A percentile compares a stretch with the other conserved stretches of the same genome.
These are phyloP conservation scores for Iberis amara DNA, from an alignment of 441 rosid species.

Conservation along the genomic window DNA sequence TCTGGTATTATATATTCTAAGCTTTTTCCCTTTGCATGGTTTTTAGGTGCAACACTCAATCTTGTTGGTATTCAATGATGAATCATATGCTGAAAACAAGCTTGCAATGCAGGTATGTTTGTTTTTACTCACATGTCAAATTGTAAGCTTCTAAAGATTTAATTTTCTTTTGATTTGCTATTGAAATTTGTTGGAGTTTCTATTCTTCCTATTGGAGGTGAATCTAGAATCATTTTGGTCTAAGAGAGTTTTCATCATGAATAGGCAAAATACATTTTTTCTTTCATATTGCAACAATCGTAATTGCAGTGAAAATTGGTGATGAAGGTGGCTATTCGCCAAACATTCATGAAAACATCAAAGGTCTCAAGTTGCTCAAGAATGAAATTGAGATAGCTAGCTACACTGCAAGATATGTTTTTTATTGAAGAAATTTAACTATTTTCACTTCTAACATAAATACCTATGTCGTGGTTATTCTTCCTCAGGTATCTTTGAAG, in stretches of 20 bases:
- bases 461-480: not conserved
- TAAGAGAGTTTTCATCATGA: not conserved
- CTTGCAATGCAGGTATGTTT: conserved; percentile 77
- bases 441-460: not conserved
- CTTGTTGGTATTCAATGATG: no score
- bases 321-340: conserved; percentile 93
- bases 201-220: conserved; percentile 88
- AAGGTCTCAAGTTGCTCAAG: no score
- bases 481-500: conserved; percentile 72
- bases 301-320: conserved; percentile 85
- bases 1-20: no score
- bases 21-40: no score
- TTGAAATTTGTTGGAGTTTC: conserved; percentile 58
- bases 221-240: not conserved
- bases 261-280: no score
- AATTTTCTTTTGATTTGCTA: not conserved
- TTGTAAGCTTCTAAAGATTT: conserved; percentile 7
- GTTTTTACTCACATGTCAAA: not conserved
- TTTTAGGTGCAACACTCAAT: no score
- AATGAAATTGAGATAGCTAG: conserved; percentile 89
- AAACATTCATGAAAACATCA: no score
- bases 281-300: conserved; percentile 36
- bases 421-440: not conserved
- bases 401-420: conserved; percentile 61
- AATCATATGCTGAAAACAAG: conserved; percentile 92